These are phyloP conservation scores for Podospora tetraspora DNA, from an alignment of 495 filamentous ascomycete genomes.

Conservation along the genomic window DNA sequence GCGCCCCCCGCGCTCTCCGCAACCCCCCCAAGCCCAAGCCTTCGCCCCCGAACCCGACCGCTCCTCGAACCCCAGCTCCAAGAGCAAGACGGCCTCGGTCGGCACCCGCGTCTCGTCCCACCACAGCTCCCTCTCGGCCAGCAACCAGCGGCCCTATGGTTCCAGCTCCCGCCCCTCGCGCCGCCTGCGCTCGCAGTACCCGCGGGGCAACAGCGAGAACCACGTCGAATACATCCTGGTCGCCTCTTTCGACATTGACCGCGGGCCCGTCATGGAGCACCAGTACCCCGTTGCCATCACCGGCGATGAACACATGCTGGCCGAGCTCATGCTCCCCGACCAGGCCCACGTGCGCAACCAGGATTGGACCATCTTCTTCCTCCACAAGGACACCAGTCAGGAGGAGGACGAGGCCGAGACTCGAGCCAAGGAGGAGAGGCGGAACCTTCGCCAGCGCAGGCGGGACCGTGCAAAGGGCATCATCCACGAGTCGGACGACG, in stretches of 20 bases:
- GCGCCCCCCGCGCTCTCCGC: conserved; percentile 49
- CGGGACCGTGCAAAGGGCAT: conserved; percentile 51
- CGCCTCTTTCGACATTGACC: conserved; percentile 93
- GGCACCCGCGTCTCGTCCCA: conserved; percentile 47
- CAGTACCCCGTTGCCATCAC: conserved; percentile 93
- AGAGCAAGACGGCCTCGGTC: conserved; percentile 50
- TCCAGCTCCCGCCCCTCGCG: conserved; percentile 37
- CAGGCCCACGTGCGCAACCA: conserved; percentile 92
- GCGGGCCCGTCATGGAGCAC: conserved; percentile 96
- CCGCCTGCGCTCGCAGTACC: conserved; percentile 79
- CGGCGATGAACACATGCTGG: conserved; percentile 95
- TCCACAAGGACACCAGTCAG: conserved; percentile 86
- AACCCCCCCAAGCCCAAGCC: conserved; percentile 36
- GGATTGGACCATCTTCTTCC: conserved; percentile 99
- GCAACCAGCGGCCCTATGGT: conserved; percentile 35
- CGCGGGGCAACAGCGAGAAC: conserved; percentile 67
- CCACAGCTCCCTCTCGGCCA: conserved; percentile 48
- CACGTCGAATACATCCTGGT: conserved; percentile 99
- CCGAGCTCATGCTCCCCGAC: conserved; percentile 97
- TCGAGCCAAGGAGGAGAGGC: conserved; percentile 48
- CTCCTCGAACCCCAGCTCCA: conserved; percentile 50
- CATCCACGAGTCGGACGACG: conserved; percentile 45
- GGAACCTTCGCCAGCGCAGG: conserved; percentile 37
- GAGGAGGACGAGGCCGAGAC: conserved; percentile 65
- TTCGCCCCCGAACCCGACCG: conserved; percentile 40